Conservation (phyloP, 306 rosid genomes). For the Carpinus viminea region DNA sequence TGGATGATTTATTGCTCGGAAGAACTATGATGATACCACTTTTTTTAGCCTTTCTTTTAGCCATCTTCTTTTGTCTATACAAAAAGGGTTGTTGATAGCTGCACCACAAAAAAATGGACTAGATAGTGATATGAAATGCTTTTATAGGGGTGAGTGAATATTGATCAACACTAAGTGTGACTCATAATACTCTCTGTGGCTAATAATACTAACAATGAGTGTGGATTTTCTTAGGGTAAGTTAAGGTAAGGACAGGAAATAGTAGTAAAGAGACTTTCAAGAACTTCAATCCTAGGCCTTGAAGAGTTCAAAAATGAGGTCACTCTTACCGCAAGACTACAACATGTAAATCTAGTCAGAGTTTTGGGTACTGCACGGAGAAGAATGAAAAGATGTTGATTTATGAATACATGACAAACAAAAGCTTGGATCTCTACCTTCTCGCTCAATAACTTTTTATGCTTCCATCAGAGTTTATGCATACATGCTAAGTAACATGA, state of each 20-base stretch:
- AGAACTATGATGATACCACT: neutral
- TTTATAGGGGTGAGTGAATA: neutral
- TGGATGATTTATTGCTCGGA: constrained; percentile 4
- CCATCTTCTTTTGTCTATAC: neutral
- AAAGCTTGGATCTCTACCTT: constrained; percentile 43
- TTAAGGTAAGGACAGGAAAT: constrained; percentile 32
- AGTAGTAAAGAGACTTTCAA: constrained; percentile 48
- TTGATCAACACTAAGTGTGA: neutral
- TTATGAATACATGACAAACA: constrained; percentile 53
- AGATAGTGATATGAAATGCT: neutral
- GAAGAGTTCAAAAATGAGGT: constrained; percentile 58
- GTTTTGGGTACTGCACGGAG: constrained; percentile 33
- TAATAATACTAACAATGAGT: neutral
- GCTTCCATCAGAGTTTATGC: neutral
- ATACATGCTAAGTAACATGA: neutral
- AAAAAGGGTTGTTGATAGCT: neutral
- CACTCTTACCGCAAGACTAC: constrained; percentile 42
- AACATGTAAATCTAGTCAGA: constrained; percentile 49
- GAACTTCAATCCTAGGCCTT: constrained; percentile 44
- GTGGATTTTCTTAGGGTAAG: constrained; percentile 23
- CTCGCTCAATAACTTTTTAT: constrained; percentile 28
- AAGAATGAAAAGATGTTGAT: constrained; percentile 42
- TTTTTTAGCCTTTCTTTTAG: neutral
- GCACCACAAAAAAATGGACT: neutral
- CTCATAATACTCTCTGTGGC: neutral